phyloP scores from a whole-genome alignment of 1,284 basidiomycete genomes.

The Blastosporella zonata region DNA sequence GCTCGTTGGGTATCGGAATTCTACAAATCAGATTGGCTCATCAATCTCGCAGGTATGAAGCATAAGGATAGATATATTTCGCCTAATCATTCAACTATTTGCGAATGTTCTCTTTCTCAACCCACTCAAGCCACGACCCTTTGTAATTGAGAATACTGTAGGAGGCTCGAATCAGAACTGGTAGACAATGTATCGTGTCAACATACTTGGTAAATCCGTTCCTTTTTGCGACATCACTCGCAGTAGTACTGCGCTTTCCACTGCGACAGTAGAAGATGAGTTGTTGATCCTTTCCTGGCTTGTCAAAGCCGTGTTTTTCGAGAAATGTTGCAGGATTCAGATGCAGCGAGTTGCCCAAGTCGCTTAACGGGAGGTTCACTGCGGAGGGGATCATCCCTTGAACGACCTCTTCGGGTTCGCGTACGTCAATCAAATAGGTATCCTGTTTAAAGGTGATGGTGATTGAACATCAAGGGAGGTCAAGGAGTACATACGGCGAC shows the following conservation, averaged over 20 bases:
- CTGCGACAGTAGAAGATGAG: constrained; percentile 94
- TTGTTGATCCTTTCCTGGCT: constrained; percentile 76
- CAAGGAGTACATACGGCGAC: constrained; percentile 58
- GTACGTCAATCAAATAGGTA: constrained; percentile 87
- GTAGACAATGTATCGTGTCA: neutral
- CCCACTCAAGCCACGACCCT: constrained; percentile 95
- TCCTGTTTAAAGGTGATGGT: constrained; percentile 44
- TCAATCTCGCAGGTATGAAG: constrained; percentile 24
- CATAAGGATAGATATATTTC: constrained; percentile 19
- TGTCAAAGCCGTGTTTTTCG: constrained; percentile 78
- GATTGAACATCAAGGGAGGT: neutral
- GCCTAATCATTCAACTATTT: constrained; percentile 10
- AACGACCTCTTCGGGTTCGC: constrained; percentile 90
- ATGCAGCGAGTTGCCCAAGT: constrained; percentile 70
- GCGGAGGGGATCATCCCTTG: constrained; percentile 95
- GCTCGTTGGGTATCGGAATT: constrained; percentile 29
- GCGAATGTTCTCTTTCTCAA: constrained; percentile 53
- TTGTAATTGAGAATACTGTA: constrained; percentile 80
- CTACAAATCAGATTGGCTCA: constrained; percentile 43
- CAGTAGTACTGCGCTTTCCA: constrained; percentile 82
- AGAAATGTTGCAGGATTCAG: constrained; percentile 61
- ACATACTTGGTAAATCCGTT: constrained; percentile 84
- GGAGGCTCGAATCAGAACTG: neutral
- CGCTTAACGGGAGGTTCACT: constrained; percentile 89
- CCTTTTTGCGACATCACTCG: constrained; percentile 80